These are phyloP conservation scores for Cyberlindnera subsufficiens DNA, from an alignment of 805 yeast species.

Conservation along the genomic window DNA sequence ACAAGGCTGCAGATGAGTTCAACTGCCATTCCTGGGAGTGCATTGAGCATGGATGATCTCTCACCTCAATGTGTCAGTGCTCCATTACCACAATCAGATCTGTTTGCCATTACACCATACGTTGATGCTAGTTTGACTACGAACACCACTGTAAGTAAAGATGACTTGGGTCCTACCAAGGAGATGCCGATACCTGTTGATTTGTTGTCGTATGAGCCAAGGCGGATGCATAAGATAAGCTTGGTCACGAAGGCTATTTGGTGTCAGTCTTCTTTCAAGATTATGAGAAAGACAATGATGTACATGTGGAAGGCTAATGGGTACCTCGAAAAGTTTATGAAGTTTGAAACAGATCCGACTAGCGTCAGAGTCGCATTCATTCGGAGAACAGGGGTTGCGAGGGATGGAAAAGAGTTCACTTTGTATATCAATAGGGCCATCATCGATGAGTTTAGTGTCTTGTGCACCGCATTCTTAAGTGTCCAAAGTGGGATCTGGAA, in stretches of 20 bases:
- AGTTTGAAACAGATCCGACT: slow-evolving; percentile 4
- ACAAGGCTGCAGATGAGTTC: too few species aligned
- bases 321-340: slow-evolving; percentile 13
- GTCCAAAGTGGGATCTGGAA: slow-evolving; percentile 3
- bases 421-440: slow-evolving; percentile 7
- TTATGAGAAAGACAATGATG: slow-evolving; percentile 3
- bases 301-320: slow-evolving; percentile 18
- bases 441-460: slow-evolving; percentile 11
- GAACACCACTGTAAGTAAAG: slow-evolving; percentile 1
- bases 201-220: slow-evolving; percentile 1
- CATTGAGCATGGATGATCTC: too few species aligned
- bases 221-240: slow-evolving; percentile 5
- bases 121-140: slow-evolving; percentile 11
- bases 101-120: slow-evolving; percentile 4
- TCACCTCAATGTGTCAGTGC: background rate
- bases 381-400: slow-evolving; percentile 1
- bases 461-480: slow-evolving; percentile 13
- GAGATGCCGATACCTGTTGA: background rate
- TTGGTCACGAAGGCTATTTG: background rate
- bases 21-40: too few species aligned
- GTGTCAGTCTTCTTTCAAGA: slow-evolving; percentile 1
- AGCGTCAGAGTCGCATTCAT: slow-evolving; percentile 13
- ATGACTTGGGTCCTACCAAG: slow-evolving; percentile 2
- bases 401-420: background rate
- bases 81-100: background rate